phyloP scores from a whole-genome alignment of 306 rosid species.

The Corylus avellana region DNA sequence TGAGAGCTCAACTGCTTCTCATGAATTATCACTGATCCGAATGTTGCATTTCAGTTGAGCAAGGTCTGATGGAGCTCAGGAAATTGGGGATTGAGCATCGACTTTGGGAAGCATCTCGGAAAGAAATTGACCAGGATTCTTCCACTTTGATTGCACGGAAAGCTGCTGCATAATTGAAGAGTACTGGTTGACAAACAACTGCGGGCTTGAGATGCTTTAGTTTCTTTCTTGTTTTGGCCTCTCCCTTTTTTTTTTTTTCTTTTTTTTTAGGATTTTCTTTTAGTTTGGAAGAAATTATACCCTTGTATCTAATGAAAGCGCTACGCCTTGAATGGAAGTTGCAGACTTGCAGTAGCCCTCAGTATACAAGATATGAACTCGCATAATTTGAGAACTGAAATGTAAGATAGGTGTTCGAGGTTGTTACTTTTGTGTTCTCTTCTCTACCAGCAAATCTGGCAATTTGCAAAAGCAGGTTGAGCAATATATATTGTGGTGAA shows the following conservation, averaged over 20 bases:
- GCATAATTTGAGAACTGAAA: too few species aligned
- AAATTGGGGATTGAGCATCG: constrained; percentile 85
- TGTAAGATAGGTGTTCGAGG: too few species aligned
- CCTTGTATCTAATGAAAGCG: not conserved
- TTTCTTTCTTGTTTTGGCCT: not conserved
- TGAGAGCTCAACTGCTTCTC: not conserved
- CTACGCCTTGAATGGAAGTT: not conserved
- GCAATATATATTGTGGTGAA: too few species aligned
- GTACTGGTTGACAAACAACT: constrained; percentile 13
- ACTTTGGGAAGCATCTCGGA: constrained; percentile 95
- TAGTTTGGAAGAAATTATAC: not conserved
- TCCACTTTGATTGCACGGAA: constrained; percentile 19
- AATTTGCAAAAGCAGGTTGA: too few species aligned
- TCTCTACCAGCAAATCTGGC: too few species aligned
- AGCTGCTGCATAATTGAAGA: constrained; percentile 13
- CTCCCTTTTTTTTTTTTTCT: not conserved
- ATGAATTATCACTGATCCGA: constrained; percentile 21
- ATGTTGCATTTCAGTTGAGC: constrained; percentile 67
- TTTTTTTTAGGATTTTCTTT: not conserved
- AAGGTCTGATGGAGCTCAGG: constrained; percentile 80
- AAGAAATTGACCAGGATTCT: constrained; percentile 61
- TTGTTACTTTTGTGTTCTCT: too few species aligned
- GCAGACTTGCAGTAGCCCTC: not conserved
- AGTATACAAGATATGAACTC: not conserved
- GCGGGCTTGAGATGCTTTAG: not conserved